Evolutionary conservation across 441 rosid species (phyloP), one percentile per base, ranked within the genome.

Genomic region (Metrosideros polymorpha): DNA sequence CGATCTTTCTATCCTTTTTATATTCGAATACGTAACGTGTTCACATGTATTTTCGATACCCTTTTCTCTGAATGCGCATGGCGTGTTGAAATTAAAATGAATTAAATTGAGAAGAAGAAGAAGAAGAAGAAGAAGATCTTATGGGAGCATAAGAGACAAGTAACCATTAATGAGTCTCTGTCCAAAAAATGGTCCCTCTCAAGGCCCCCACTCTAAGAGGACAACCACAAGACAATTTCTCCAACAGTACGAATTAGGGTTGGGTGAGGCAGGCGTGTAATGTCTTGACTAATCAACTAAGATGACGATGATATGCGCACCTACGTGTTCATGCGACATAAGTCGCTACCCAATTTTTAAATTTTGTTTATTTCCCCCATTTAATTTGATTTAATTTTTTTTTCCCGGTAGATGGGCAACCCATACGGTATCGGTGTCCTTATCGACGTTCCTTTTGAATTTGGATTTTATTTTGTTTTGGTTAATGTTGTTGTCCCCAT

Each of bases 151-250:
- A 10, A 42, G 27, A 35, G 77, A 66, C 77, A 35, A 35, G 45
- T 17, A n/a, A 66, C 76, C 76, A 32, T 63, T 39, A 42, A 45
- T 49, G 22, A 39, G 83, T 27, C 56, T 50, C 86, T 30, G 15
- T 30, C 52, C 77, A 22, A 22, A 84, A 52, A 63, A 54, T 53
- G 71, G 86, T 43, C 53, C 77, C 66, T 50, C 35, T 13, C 43
- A 15, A 22, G 56, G 63, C 59, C 59, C 82, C 66, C 47, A 13
- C 35, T 18, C 43, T 14, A n/a, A 42, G 29, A 47, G 61, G 86
- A 85, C 86, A 85, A 85, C 84, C 87, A n/a, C 75, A 7, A 77
- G 87, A 85, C 87, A 85, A 85, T 13, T 12, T 66, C 86, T 9
- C 19, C 51, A 50, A 9, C 12, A 77, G 42, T 32, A 12, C 22